A percentile compares a stretch with the other conserved stretches of the same genome.
phyloP scores from a whole-genome alignment of 2,329 filamentous ascomycete genomes.

The Aspergillus clavatus region DNA sequence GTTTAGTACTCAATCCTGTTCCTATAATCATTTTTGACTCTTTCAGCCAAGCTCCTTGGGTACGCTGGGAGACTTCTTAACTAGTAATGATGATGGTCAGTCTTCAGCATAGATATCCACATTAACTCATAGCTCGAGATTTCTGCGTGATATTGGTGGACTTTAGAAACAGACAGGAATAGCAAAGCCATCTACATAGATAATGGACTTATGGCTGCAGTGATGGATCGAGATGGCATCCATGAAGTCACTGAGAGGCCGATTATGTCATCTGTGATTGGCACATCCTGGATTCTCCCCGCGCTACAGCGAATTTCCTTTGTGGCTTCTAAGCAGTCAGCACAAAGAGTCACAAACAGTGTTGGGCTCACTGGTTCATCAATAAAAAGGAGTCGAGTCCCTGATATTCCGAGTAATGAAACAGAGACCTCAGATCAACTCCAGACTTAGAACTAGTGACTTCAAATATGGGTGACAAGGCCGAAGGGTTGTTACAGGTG shows the following conservation, averaged over 20 bases:
- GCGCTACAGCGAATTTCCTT: background rate
- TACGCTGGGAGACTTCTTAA: too few relatives aligned
- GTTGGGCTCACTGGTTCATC: background rate
- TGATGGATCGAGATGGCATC: too few relatives aligned
- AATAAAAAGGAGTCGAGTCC: background rate
- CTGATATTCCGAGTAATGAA: constrained; percentile 2
- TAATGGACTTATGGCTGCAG: too few relatives aligned
- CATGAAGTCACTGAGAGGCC: background rate
- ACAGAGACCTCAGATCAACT: background rate
- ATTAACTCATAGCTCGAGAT: too few relatives aligned
- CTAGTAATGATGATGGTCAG: too few relatives aligned
- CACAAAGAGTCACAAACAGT: background rate
- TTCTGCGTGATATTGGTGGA: too few relatives aligned
- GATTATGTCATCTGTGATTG: constrained; percentile 1
- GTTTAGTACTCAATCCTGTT: too few relatives aligned
- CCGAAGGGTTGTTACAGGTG: constrained; percentile 6
- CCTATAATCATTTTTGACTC: too few relatives aligned
- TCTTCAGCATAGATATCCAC: too few relatives aligned
- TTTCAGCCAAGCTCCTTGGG: too few relatives aligned
- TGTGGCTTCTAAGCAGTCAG: background rate
- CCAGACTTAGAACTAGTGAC: constrained; percentile 4
- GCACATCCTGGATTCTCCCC: constrained; percentile 2
- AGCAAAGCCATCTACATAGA: too few relatives aligned
- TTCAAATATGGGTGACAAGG: constrained; percentile 11
- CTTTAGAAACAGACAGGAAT: too few relatives aligned